These are phyloP conservation scores for Curvularia spicifera DNA, from an alignment of 2,329 filamentous ascomycete species.

Conservation along the genomic window DNA sequence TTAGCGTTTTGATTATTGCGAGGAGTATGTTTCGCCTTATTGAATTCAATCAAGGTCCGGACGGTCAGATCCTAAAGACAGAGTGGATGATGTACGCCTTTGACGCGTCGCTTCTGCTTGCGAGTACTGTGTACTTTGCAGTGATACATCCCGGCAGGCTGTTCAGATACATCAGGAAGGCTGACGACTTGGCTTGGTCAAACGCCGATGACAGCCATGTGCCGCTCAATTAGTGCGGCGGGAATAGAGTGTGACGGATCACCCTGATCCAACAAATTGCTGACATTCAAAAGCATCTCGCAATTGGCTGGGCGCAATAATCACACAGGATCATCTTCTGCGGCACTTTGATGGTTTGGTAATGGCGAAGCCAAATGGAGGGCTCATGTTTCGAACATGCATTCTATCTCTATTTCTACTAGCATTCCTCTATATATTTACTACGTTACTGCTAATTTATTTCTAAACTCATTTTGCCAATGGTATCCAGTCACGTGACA, in stretches of 20 bases:
- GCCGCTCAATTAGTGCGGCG: background rate
- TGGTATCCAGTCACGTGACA: too few relatives aligned
- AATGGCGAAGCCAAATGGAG: too few relatives aligned
- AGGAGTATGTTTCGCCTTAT: slow-evolving; percentile 25
- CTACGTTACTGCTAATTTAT: too few relatives aligned
- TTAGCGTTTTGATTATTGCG: slow-evolving; percentile 22
- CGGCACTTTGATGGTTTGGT: too few relatives aligned
- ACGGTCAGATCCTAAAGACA: slow-evolving; percentile 17
- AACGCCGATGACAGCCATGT: background rate
- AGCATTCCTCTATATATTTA: too few relatives aligned
- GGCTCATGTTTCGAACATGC: too few relatives aligned
- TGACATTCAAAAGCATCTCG: too few relatives aligned
- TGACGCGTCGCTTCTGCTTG: slow-evolving; percentile 26
- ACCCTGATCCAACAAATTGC: too few relatives aligned
- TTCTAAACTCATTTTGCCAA: too few relatives aligned
- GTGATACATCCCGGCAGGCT: slow-evolving; percentile 23
- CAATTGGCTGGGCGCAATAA: too few relatives aligned
- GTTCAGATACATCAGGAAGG: slow-evolving; percentile 18
- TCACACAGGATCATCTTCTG: too few relatives aligned
- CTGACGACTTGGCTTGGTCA: slow-evolving; percentile 2
- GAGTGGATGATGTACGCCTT: slow-evolving; percentile 27
- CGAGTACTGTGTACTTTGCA: slow-evolving; percentile 13
- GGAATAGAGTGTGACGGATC: background rate
- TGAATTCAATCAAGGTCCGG: slow-evolving; percentile 20
- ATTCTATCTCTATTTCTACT: too few relatives aligned